A percentile compares a stretch with the other conserved stretches of the same genome.
Conservation (phyloP, 768 basidiomycete genomes). For the Psilocybe azurescens region DNA sequence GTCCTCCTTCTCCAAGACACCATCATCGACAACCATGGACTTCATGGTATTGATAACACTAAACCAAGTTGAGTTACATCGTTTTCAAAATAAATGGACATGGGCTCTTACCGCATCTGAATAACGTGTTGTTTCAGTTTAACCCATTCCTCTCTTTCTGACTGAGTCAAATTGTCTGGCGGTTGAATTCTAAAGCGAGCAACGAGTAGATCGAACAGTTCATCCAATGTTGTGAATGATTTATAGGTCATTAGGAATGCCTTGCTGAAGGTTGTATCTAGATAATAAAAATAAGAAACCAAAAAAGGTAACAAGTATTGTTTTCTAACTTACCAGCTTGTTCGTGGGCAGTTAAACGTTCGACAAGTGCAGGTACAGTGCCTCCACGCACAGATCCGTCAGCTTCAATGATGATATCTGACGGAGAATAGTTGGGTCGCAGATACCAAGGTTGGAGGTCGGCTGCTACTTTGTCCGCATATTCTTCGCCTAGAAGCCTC, state of each 20-base stretch:
- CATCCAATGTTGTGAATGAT: slow-evolving; percentile 85
- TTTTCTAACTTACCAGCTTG: slow-evolving; percentile 65
- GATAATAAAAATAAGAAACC: slow-evolving; percentile 6
- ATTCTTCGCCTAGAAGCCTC: slow-evolving; percentile 67
- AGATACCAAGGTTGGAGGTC: slow-evolving; percentile 82
- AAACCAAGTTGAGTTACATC: slow-evolving; percentile 11
- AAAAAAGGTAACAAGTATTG: background rate
- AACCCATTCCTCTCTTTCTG: slow-evolving; percentile 80
- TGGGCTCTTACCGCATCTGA: slow-evolving; percentile 74
- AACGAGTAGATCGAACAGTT: slow-evolving; percentile 82
- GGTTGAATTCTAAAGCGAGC: slow-evolving; percentile 80
- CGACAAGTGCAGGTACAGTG: slow-evolving; percentile 84
- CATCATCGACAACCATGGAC: slow-evolving; percentile 84
- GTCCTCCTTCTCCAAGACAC: slow-evolving; percentile 88
- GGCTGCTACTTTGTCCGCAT: slow-evolving; percentile 45
- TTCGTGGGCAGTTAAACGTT: slow-evolving; percentile 91
- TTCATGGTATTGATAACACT: slow-evolving; percentile 93
- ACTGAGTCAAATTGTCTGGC: slow-evolving; percentile 64
- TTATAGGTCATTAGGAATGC: slow-evolving; percentile 97
- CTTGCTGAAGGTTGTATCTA: slow-evolving; percentile 81
- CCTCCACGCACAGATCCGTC: slow-evolving; percentile 88
- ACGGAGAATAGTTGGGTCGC: slow-evolving; percentile 75
- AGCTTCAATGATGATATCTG: slow-evolving; percentile 84
- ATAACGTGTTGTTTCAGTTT: slow-evolving; percentile 87
- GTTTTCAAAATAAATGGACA: background rate